A percentile compares a stretch with the other conserved stretches of the same genome.
Conservation (phyloP, 2,329 filamentous ascomycete genomes). For the Knoxdaviesia proteae region DNA sequence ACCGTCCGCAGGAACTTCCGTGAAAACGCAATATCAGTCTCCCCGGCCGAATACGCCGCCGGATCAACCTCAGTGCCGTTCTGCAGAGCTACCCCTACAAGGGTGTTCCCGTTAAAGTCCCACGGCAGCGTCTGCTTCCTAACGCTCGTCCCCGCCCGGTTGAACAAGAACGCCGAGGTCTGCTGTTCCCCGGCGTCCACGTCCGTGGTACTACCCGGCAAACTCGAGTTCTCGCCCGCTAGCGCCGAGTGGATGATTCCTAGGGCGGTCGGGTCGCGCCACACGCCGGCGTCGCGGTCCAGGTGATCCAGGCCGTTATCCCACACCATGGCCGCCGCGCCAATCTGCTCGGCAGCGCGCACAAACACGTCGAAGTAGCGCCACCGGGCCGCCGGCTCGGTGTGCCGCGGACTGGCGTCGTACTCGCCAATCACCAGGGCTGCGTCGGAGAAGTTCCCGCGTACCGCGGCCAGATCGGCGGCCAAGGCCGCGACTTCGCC, state of each 20-base stretch:
- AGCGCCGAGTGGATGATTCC: constrained; percentile 17
- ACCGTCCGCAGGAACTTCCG: too few species aligned
- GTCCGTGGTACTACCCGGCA: too few species aligned
- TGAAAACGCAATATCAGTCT: too few species aligned
- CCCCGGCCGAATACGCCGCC: neutral
- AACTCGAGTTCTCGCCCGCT: too few species aligned
- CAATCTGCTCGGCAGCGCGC: constrained; percentile 24
- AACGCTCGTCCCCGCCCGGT: constrained; percentile 15
- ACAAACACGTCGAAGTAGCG: constrained; percentile 34
- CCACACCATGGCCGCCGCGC: constrained; percentile 32
- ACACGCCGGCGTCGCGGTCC: constrained; percentile 23
- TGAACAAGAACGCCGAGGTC: too few species aligned
- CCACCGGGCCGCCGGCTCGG: constrained; percentile 34
- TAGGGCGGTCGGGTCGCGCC: constrained; percentile 27
- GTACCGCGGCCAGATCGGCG: constrained; percentile 26
- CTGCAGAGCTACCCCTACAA: constrained; percentile 9
- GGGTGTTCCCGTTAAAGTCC: constrained; percentile 28
- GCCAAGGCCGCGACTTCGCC: constrained; percentile 27
- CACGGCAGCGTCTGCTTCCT: constrained; percentile 23
- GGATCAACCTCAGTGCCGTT: neutral
- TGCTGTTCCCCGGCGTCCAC: too few species aligned
- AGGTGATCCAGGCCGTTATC: constrained; percentile 37
- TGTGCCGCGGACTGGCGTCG: constrained; percentile 24
- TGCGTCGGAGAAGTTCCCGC: constrained; percentile 31
- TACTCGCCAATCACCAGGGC: constrained; percentile 38